Base-by-base conservation (phyloP, 2,329 filamentous ascomycete species). In the Parascedosporium putredinis region DNA sequence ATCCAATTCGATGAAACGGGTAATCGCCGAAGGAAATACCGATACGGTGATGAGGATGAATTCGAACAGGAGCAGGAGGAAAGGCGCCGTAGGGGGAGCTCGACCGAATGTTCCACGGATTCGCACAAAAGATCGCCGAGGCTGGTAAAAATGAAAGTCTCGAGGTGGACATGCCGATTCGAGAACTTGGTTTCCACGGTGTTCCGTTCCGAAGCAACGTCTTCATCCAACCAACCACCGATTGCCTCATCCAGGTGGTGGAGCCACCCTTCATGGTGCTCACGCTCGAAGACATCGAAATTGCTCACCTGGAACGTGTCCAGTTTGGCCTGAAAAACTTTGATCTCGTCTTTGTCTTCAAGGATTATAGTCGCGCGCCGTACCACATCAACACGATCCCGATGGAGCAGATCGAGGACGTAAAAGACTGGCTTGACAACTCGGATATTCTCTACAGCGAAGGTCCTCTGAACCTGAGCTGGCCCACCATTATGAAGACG, bases 401-500 rank as follows among this genome's bases (percentile, higher is more conserved):
- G 0, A 88, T 98, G 22, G 93, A 98, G 63, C 88, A 85, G 2
- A 76, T 98, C 3, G 93, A 98, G 58, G 84, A 88, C 49, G 91
- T 98, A 57, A 97, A 97, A 68, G 94, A 98, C 62, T 98, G 93
- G 83, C 79, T 98, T 8, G 91, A 98, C 67, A 90, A 85, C 1
- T 90, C 93, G 45, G 91, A 98, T 62, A 95, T 98, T 61, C 84
- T 93, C 16, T 97, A 84, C 72, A 86, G 82, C 10, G 94, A 98
- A 67, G 93, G 93, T 51, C 93, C 91, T 1, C 81, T 98, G 57
- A 98, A 98, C 71, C 76, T 98, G 51, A 97, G 97, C 75, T 98
- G 93, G 93, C 86, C 87, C 9, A 95, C 90, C 14, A 98, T 98
- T 63, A 98, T 98, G 89, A 98, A 98, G 76, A 98, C 93, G 0